Conservation (phyloP, 208 protist species). For the Blastocrithidia nonstop region DNA sequence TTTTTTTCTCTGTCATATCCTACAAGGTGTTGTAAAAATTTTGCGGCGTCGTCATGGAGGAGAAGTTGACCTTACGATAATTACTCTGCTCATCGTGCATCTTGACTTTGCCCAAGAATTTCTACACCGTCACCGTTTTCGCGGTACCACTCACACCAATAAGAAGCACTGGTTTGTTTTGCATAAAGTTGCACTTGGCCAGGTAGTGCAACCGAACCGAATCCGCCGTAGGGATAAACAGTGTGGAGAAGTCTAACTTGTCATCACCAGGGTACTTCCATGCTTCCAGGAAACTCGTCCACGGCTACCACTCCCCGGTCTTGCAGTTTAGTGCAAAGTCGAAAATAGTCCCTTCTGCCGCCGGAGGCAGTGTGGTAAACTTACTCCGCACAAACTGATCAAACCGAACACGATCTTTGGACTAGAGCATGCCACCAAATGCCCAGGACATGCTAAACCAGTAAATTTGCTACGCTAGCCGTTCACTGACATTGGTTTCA, state of each 20-base stretch:
- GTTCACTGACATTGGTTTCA: conserved; percentile 53
- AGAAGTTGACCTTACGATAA: conserved; percentile 91
- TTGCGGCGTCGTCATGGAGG: conserved; percentile 85
- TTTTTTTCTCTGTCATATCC: conserved; percentile 91
- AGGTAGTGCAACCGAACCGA: conserved; percentile 91
- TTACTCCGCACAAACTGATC: conserved; percentile 82
- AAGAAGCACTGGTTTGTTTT: conserved; percentile 75
- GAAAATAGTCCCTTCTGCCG: conserved; percentile 75
- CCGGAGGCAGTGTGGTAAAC: conserved; percentile 33
- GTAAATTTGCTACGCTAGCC: conserved; percentile 86
- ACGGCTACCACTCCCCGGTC: conserved; percentile 80
- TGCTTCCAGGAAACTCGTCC: conserved; percentile 70
- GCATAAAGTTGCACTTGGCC: conserved; percentile 74
- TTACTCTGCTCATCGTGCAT: conserved; percentile 57
- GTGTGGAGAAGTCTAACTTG: conserved; percentile 84
- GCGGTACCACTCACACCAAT: conserved; percentile 90
- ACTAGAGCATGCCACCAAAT: conserved; percentile 90
- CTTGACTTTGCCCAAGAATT: conserved; percentile 80
- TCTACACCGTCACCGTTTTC: conserved; percentile 91
- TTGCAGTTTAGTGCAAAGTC: conserved; percentile 91
- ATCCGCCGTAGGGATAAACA: conserved; percentile 95
- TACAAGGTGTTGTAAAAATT: conserved; percentile 88
- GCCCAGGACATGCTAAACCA: conserved; percentile 90
- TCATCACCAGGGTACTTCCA: conserved; percentile 90
- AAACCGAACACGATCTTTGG: conserved; percentile 86